Base-by-base conservation (phyloP, 108 stramenopile genomes). In the Skeletonema grethae region DNA sequence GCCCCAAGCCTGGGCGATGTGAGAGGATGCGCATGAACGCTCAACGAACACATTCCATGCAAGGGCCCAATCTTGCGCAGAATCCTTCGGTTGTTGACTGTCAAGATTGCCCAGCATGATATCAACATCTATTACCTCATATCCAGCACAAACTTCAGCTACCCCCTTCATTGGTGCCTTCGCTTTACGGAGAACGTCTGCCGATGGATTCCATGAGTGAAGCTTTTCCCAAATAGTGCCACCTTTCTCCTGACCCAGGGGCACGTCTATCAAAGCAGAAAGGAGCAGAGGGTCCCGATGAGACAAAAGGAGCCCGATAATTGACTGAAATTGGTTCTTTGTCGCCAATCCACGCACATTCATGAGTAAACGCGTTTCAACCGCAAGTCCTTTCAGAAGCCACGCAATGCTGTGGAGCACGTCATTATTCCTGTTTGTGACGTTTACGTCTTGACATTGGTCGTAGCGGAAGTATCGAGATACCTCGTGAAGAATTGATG, bases 331-430 rank as follows among this genome's bases (percentile, higher is more conserved):
- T 13, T 58, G 69, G 36, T 31, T 50, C 25, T 66, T 24, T 29
- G 35, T 30, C 34, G 25, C 10, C 46, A 35, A 56, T 18, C 43
- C 32, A 3, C 39, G 76, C 22, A 22, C 7, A 2, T 32, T 63
- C 48, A 56, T 29, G 22, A 79, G 76, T n/a, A 53, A 57, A 61
- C 50, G 76, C 64, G 88, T 69, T 73, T 94, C 93, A 46, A 78
- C 58, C 1, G 90, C 82, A 20, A 84, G 31, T 20, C 89, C 90
- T 65, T 87, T 87, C 59, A 94, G 65, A 24, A 91, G 67, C 89
- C 87, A 94, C 10, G 87, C 83, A 43, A 89, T 79, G 38, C 82
- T 77, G 56, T 90, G 89, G 25, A 89, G 53, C 11, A 81, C 60
- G 63, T 85, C 76, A 56, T 67, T 77, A 29, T 79, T 65, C 55